These are phyloP conservation scores for Hsuehochloa calcarea DNA, from an alignment of 176 grass and related monocot genomes.

Conservation along the genomic window DNA sequence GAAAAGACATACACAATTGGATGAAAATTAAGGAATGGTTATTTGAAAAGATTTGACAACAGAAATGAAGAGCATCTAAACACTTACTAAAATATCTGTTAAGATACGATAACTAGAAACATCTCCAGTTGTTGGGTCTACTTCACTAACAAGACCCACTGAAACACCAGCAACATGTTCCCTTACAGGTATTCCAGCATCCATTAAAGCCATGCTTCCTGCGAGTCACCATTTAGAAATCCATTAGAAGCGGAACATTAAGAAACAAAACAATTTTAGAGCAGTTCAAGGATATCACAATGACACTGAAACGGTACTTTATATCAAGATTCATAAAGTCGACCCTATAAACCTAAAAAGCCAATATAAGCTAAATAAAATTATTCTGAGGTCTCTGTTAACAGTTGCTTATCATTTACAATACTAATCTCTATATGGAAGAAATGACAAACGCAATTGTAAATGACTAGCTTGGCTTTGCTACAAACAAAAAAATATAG, in stretches of 20 bases:
- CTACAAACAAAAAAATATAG: not conserved
- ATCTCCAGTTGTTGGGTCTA: slow-evolving; percentile 63
- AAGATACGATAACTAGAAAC: slow-evolving; percentile 83
- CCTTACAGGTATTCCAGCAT: slow-evolving; percentile 96
- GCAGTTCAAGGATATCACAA: not conserved
- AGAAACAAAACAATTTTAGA: not conserved
- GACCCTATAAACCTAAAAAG: not conserved
- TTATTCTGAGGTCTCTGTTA: slow-evolving; percentile 12
- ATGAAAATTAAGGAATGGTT: not conserved
- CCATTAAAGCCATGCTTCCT: slow-evolving; percentile 99
- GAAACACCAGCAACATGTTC: slow-evolving; percentile 99
- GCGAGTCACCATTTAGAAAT: slow-evolving; percentile 12
- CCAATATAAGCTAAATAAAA: not conserved
- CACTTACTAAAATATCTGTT: slow-evolving; percentile 89
- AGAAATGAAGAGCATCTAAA: slow-evolving; percentile 15
- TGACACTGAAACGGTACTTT: not conserved
- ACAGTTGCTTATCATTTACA: not conserved
- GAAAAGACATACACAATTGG: not conserved
- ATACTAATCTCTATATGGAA: not conserved
- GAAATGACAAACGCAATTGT: not conserved
- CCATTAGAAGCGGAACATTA: slow-evolving; percentile 11
- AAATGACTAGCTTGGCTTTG: not conserved
- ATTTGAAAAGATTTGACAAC: not conserved
- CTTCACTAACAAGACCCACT: slow-evolving; percentile 84
- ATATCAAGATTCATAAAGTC: not conserved